Evolutionary conservation across 495 filamentous ascomycete genomes (phyloP), one percentile per base, ranked within the genome.

Genomic region (Platismatia glauca): DNA sequence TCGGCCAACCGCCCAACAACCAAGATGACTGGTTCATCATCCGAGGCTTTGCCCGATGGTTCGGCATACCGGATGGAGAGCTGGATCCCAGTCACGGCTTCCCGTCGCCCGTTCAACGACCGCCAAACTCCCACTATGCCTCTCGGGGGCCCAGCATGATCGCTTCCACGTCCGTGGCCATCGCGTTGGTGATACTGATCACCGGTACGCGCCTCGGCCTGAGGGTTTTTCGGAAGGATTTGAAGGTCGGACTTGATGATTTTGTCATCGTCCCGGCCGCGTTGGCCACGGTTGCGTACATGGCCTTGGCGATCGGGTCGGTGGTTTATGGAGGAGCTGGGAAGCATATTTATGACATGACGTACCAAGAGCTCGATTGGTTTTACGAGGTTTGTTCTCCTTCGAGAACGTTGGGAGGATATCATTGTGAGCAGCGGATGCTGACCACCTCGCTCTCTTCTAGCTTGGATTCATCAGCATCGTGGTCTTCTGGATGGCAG

Each of bases 281-380:
- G 16, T 9, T 60, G 16, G 24, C 43, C 8, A 37, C 53, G 0
- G 34, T 66, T 12, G 22, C 50, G 6, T 63, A 20, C 24, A 27
- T 63, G 7, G 38, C 39, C 24, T 24, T 64, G 1, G 48, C 41
- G 18, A 59, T 68, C 20, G 57, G 37, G 48, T 27, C n/a, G 38
- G 67, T 48, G 11, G 53, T 61, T 5, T 55, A 64, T 56, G 66
- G 66, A 1, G 68, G 68, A 20, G 64, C 58, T 29, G 67, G 67
- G 20, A 67, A 64, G 31, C 64, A 60, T 65, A 55, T 70, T 20
- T 68, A 65, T 35, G 66, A 70, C 58, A 29, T 62, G n/a, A 68
- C 68, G 1, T 68, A 70, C 43, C 24, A 56, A 33, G 66, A 70
- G 43, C 56, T 59, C 41, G 11, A 63, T 16, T 66, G 53, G 22